Conservation (phyloP, 495 filamentous ascomycete species). For the Amniculicola lignicola region DNA sequence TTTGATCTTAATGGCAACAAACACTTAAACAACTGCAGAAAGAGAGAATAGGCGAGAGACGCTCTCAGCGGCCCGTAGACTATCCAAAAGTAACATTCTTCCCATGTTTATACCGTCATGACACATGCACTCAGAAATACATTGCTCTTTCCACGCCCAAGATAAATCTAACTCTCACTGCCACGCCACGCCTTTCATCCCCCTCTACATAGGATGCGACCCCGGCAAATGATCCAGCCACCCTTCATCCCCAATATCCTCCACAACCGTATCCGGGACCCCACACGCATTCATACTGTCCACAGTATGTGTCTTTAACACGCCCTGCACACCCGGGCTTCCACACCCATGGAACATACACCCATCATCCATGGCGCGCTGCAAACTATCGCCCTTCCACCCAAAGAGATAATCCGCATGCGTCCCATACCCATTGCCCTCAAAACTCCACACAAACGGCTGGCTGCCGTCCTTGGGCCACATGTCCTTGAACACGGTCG, state of each 20-base stretch:
- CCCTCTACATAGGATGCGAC: no score
- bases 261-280: conserved; percentile 17
- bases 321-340: conserved; percentile 17
- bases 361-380: conserved; percentile 21
- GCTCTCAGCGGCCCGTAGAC: no score
- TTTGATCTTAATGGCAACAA: no score
- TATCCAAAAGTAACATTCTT: no score
- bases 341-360: conserved; percentile 31
- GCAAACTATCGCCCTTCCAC: conserved; percentile 29
- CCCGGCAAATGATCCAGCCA: conserved; percentile 22
- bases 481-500: conserved; percentile 28
- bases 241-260: conserved; percentile 25
- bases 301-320: conserved; percentile 26
- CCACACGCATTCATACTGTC: conserved; percentile 26
- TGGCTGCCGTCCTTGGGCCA: conserved; percentile 26
- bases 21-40: no score
- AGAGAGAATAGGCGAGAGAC: no score
- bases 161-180: no score
- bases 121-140: no score
- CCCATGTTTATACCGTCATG: no score
- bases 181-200: no score
- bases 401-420: conserved; percentile 31
- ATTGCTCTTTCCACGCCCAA: no score
- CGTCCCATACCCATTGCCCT: conserved; percentile 27
- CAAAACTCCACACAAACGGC: conserved; percentile 27